Evolutionary conservation across 148 eudicot genomes (phyloP).

Genomic region (Amaranthus hypochondriacus): DNA sequence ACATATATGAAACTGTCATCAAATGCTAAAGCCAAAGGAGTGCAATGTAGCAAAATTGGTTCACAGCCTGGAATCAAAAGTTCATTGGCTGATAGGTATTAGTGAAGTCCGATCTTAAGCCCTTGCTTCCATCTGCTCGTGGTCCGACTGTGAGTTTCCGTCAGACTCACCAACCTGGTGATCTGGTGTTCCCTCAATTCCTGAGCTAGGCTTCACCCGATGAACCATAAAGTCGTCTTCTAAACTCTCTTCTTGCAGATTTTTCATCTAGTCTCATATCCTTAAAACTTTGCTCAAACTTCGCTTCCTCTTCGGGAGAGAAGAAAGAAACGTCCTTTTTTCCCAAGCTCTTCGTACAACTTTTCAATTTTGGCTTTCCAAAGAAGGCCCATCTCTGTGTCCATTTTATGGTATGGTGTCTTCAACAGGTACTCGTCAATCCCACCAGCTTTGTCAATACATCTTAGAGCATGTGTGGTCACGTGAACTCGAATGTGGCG

Average conservation of each 20-base stretch:
- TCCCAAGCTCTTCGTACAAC: constrained; percentile 80
- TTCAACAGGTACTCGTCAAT: constrained; percentile 91
- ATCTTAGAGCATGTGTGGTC: constrained; percentile 87
- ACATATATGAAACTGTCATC: not conserved
- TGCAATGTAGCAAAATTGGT: not conserved
- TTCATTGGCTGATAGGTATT: not conserved
- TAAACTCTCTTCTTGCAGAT: constrained; percentile 52
- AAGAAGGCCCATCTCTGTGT: constrained; percentile 80
- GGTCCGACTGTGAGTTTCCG: constrained; percentile 38
- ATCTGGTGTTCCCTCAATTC: constrained; percentile 21
- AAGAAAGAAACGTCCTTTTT: constrained; percentile 75
- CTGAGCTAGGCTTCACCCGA: constrained; percentile 26
- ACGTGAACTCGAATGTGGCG: constrained; percentile 86
- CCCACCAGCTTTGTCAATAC: constrained; percentile 98
- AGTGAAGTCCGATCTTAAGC: constrained; percentile 26
- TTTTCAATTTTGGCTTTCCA: constrained; percentile 95
- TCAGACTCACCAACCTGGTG: constrained; percentile 16
- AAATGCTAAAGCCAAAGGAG: constrained; percentile 6
- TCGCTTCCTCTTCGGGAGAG: constrained; percentile 74
- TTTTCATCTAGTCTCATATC: constrained; percentile 50
- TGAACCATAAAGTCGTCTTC: constrained; percentile 50
- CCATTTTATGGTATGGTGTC: constrained; percentile 94
- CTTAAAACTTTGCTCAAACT: constrained; percentile 62
- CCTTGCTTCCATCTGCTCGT: constrained; percentile 51
- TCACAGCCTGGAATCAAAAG: not conserved